Percentiles rank a stretch among this genome's conserved stretches.
These are phyloP conservation scores for Alternaria sp. DNA, from an alignment of 2,329 filamentous ascomycete genomes.

Conservation along the genomic window DNA sequence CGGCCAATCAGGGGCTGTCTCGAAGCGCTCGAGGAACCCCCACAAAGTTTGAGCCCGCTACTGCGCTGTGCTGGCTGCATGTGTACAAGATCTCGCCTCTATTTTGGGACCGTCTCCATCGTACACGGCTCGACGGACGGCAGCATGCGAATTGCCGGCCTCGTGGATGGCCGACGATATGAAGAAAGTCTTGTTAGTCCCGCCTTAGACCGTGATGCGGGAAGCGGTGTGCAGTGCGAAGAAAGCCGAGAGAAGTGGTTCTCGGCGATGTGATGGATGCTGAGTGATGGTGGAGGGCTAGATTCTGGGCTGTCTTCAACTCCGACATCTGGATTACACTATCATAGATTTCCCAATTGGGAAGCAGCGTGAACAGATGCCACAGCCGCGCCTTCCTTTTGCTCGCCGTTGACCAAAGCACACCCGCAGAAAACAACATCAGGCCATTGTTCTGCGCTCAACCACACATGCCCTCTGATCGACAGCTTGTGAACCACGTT, in stretches of 20 bases:
- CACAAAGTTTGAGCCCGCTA: conserved; percentile 23
- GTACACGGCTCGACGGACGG: conserved; percentile 6
- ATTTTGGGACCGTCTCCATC: conserved; percentile 29
- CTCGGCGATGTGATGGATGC: conserved; percentile 18
- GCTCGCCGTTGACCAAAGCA: conserved; percentile 2
- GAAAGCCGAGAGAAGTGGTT: conserved; percentile 12
- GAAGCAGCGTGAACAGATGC: conserved; percentile 20
- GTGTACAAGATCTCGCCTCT: conserved; percentile 29
- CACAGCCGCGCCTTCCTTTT: neutral
- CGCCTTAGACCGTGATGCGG: conserved; percentile 36
- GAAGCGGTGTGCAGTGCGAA: conserved; percentile 29
- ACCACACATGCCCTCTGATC: conserved; percentile 6
- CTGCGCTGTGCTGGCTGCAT: conserved; percentile 29
- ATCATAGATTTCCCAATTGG: conserved; percentile 21
- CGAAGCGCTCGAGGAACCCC: conserved; percentile 38
- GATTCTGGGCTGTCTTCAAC: neutral
- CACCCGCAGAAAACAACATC: conserved; percentile 34
- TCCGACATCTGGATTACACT: neutral
- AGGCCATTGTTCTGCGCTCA: conserved; percentile 37
- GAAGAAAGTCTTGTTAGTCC: conserved; percentile 18
- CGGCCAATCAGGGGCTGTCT: conserved; percentile 34
- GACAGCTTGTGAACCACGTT: neutral
- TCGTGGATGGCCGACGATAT: conserved; percentile 16
- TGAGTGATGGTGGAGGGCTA: conserved; percentile 18
- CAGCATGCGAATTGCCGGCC: conserved; percentile 13